Evolutionary conservation across 1,284 basidiomycete genomes (phyloP), one percentile per base, ranked within the genome.

Genomic region (Malassezia caprae): DNA sequence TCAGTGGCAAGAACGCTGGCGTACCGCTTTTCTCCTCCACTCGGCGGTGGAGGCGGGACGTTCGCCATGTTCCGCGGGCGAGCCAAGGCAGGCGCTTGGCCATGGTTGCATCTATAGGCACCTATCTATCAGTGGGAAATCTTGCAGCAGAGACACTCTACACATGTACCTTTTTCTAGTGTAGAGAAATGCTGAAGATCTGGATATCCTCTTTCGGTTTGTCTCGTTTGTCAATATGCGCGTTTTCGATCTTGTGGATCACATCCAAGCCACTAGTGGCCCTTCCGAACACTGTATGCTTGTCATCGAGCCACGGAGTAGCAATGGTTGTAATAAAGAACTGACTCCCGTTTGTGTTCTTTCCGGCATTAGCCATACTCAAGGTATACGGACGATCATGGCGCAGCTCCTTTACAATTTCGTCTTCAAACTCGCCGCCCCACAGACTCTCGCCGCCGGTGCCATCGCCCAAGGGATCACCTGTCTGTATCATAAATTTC

Each of bases 401-500:
- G 75, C 84, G 86, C 53, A 94, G 78, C 52, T 87, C 84, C 60
- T 61, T 60, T 27, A 83, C 81, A 72, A 98, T 90, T 77, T 98
- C 93, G 75, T 98, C 94, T 73, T 94, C 93, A 69, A 98, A 98
- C 49, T 90, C 87, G 47, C 79, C 78, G 2, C 87, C 91, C 93
- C 93, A 98, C 60, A 96, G 88, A 15, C 86, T 89, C 53, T 68
- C 65, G 21, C 94, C 94, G n/a, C 94, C 94, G 0, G 91, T 96
- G 2, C 94, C 94, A 76, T 98, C 91, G 15, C 90, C 93, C 4
- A 94, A 78, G 1, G 94, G 94, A 69, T 99, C 93, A 32, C 94
- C 93, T 2, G 91, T 96, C 79, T 98, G 93, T 49, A 98, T 84
- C 94, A 98, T 98, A 72, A 99, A 98, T 78, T 98, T 98, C 62